Conservation (phyloP, 2,329 filamentous ascomycete species). For the Fusarium cicatricum region DNA sequence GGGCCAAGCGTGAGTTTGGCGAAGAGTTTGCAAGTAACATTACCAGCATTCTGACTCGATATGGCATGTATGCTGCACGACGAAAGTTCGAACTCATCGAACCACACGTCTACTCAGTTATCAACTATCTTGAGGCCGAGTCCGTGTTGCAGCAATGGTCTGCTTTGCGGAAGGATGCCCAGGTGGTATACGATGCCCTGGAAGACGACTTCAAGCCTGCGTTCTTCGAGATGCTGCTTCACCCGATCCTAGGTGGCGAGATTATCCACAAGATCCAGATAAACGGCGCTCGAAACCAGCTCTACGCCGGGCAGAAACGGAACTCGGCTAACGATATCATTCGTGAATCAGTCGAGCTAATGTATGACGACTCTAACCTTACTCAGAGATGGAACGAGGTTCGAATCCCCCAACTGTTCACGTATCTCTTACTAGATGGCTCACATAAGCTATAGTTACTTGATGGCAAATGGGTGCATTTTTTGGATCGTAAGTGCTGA, state of each 20-base stretch:
- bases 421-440: no score
- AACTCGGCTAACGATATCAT: conserved; percentile 59
- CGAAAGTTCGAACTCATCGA: conserved; percentile 69
- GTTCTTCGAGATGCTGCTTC: conserved; percentile 68
- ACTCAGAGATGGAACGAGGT: conserved; percentile 34
- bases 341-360: conserved; percentile 26
- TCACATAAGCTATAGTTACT: no score
- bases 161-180: conserved; percentile 54
- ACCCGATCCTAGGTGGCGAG: conserved; percentile 66
- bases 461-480: conserved; percentile 30
- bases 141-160: conserved; percentile 61
- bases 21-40: conserved; percentile 54
- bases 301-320: conserved; percentile 64
- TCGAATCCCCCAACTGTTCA: no score
- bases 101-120: conserved; percentile 61
- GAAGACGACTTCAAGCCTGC: conserved; percentile 55
- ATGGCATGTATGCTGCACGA: conserved; percentile 62
- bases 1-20: conserved; percentile 62
- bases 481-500: conserved; percentile 21
- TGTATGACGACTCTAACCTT: conserved; percentile 31
- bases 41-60: conserved; percentile 54
- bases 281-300: conserved; percentile 57
- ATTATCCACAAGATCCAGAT: conserved; percentile 60
- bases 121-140: conserved; percentile 69
- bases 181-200: conserved; percentile 55